phyloP scores from a whole-genome alignment of 2,329 filamentous ascomycete genomes.

The Aspergillus niger region DNA sequence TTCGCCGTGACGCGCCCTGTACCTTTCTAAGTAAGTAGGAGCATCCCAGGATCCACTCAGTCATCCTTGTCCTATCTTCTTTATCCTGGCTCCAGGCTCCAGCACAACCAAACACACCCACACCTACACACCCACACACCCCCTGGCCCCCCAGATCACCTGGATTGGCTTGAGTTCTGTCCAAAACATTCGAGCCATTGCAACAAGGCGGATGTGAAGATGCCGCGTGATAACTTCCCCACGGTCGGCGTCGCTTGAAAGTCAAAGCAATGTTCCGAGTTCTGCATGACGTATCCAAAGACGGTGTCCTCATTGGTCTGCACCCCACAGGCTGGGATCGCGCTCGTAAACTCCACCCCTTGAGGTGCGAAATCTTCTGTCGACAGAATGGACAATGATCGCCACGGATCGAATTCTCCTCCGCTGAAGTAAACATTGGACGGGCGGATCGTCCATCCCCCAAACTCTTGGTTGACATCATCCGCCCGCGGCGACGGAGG shows the following conservation, averaged over 20 bases:
- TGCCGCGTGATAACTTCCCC: conserved; percentile 36
- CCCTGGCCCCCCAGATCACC: not conserved
- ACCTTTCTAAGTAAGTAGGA: no score
- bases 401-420: conserved; percentile 57
- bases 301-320: conserved; percentile 39
- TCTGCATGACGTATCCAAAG: conserved; percentile 51
- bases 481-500: conserved; percentile 44
- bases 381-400: conserved; percentile 49
- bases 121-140: not conserved
- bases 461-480: conserved; percentile 47
- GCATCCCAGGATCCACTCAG: no score
- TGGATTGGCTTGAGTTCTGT: not conserved
- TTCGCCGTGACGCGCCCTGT: no score
- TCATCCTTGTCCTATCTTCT: no score
- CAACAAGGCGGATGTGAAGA: conserved; percentile 47
- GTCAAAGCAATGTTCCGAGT: conserved; percentile 55
- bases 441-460: conserved; percentile 56
- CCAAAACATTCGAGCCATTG: conserved; percentile 51
- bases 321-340: conserved; percentile 48
- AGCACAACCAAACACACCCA: not conserved
- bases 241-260: conserved; percentile 39
- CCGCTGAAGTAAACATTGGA: conserved; percentile 55
- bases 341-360: conserved; percentile 38
- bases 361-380: conserved; percentile 45
- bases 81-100: not conserved